Percentiles rank a stretch among this genome's conserved stretches.
Evolutionary conservation across 106 monocot species (phyloP).

Genomic region (Posidonia australis): DNA sequence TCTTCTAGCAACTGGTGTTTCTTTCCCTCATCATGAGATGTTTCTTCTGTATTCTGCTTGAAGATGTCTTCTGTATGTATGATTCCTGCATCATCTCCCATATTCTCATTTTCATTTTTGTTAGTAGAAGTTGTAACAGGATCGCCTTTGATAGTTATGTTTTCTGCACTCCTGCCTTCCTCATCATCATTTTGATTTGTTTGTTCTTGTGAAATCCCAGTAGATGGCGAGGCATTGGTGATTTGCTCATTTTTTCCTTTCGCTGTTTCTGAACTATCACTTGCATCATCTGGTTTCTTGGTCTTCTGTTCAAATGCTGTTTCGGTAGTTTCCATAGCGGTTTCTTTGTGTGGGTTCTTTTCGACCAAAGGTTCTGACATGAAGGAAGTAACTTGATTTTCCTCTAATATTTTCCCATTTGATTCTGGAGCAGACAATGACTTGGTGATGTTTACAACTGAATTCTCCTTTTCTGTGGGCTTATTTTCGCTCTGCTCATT

Average conservation of each 20-base stretch:
- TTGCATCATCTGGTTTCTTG: not conserved
- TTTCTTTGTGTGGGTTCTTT: not conserved
- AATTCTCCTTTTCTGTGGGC: not conserved
- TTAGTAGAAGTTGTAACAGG: not conserved
- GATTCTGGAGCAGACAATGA: not conserved
- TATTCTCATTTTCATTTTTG: not conserved
- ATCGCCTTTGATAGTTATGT: not conserved
- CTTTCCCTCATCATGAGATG: slow-evolving; percentile 1
- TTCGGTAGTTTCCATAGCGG: not conserved
- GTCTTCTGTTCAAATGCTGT: not conserved
- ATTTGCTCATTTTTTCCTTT: not conserved
- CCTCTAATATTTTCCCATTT: not conserved
- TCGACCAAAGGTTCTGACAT: not conserved
- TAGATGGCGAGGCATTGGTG: not conserved
- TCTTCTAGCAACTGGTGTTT: not conserved
- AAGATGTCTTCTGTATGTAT: not conserved
- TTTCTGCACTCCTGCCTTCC: not conserved
- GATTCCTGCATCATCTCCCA: not conserved
- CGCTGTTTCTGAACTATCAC: not conserved
- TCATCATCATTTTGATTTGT: not conserved
- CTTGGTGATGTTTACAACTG: not conserved
- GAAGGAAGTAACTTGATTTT: not conserved
- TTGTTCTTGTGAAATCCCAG: slow-evolving; percentile 3
- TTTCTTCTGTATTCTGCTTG: not conserved
- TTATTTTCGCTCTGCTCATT: not conserved